Conservation (phyloP, 2,329 filamentous ascomycete genomes). For the Aspergillus thermomutatus region DNA sequence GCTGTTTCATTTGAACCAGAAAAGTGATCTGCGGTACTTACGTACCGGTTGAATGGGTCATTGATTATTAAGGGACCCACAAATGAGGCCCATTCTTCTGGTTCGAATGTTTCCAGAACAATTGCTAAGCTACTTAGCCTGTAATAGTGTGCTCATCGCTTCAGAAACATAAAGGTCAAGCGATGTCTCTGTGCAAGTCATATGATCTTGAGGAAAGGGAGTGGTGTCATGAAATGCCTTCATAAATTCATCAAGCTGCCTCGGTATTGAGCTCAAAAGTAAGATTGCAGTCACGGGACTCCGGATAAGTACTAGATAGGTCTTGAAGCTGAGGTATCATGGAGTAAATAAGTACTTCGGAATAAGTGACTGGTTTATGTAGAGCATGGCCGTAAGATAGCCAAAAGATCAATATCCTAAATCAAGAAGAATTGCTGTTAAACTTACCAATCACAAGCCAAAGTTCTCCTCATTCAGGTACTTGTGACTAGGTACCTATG, state of each 20-base stretch:
- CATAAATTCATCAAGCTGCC: neutral
- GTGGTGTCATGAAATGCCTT: neutral
- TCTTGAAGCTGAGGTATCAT: too few relatives aligned
- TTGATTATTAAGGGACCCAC: constrained; percentile 1
- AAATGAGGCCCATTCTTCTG: constrained; percentile 1
- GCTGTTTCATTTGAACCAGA: neutral
- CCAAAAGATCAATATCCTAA: too few relatives aligned
- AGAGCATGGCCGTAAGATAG: too few relatives aligned
- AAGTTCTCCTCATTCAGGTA: too few relatives aligned
- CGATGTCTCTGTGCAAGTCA: neutral
- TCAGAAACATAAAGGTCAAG: neutral
- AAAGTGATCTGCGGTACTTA: neutral
- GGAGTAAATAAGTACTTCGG: too few relatives aligned
- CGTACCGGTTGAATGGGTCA: constrained; percentile 1
- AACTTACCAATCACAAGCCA: too few relatives aligned
- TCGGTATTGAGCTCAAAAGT: too few relatives aligned
- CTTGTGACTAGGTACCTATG: too few relatives aligned
- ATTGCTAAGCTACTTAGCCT: neutral
- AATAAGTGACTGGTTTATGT: too few relatives aligned
- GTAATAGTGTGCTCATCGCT: neutral
- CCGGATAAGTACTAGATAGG: too few relatives aligned
- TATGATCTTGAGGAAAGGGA: neutral
- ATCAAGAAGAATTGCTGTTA: too few relatives aligned
- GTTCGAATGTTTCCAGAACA: constrained; percentile 15
- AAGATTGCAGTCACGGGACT: too few relatives aligned